Evolutionary conservation across 2,329 filamentous ascomycete species (phyloP), one percentile per base, ranked within the genome.

Genomic region (Lasiodiplodia citricola): DNA sequence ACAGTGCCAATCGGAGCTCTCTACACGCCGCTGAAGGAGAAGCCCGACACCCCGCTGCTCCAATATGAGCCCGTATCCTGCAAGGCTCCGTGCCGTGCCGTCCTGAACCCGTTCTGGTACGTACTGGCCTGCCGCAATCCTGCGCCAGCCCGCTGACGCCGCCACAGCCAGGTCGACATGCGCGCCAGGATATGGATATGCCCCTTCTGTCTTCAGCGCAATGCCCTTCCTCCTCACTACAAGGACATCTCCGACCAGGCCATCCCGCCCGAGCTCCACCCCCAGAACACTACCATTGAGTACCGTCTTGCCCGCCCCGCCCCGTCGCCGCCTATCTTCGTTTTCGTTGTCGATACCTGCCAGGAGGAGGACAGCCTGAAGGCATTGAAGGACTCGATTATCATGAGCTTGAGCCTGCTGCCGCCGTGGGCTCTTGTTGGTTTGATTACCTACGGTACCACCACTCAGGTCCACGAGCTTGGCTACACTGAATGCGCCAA

Each of bases 401-500:
- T 96, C 73, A 92, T 93, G 90, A 94, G 92, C 79, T 83, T 96
- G 80, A 93, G 91, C 78, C 83, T 96, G 73, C 86, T 96, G 54
- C 92, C 92, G 4, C 91, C 93, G 75, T 91, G 94, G 77, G 91
- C 92, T 28, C 84, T 96, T 37, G 93, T 96, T 57, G 93, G 92
- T 47, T 82, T 96, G 70, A 92, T 96, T 74, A 96, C 93, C 57
- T 96, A 89, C 77, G 96, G 96, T 71, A 98, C 96, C 54, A 98
- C 97, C 93, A 90, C 93, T 38, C 94, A 97, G 88, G 93, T 99
- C 21, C 96, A 99, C 79, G 96, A 99, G 82, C 93, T 99, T 73
- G 96, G 96, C 67, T 99, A 99, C 79, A 94, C 92, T 67, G 96
- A 98, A 82, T 99, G 96, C 81, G 93, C 96, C 72, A 99, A 98